Conservation (phyloP, 148 eudicot species). For the Vaccinium myrtillus region DNA sequence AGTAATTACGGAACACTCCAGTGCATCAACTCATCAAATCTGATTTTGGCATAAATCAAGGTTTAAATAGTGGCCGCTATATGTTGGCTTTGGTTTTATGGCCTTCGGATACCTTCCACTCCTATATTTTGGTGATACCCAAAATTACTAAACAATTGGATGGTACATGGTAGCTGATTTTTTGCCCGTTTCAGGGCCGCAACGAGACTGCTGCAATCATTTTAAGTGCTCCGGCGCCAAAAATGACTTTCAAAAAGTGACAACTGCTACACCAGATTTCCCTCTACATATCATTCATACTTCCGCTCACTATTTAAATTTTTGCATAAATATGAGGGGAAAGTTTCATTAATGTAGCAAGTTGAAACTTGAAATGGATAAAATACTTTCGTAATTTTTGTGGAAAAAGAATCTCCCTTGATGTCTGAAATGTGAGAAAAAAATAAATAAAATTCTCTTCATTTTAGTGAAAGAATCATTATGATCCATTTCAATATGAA, state of each 20-base stretch:
- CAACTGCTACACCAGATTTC: neutral
- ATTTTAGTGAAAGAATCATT: neutral
- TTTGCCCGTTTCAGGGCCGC: neutral
- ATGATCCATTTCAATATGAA: neutral
- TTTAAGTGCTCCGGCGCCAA: neutral
- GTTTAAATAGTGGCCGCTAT: neutral
- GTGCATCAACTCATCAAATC: neutral
- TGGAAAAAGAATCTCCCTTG: neutral
- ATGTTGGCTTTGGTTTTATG: neutral
- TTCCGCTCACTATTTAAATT: neutral
- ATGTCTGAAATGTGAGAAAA: neutral
- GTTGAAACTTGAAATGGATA: neutral
- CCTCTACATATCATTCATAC: neutral
- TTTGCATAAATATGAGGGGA: neutral
- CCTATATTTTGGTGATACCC: neutral
- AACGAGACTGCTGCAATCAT: neutral
- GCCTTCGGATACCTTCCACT: neutral
- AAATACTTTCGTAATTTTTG: neutral
- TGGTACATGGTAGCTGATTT: neutral
- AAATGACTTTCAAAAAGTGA: neutral
- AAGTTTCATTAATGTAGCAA: neutral
- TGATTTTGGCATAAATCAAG: neutral
- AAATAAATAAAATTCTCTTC: neutral
- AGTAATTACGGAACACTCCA: neutral
- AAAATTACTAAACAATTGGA: neutral